Conservation (phyloP, 768 basidiomycete species). For the Boletus fagicola region DNA sequence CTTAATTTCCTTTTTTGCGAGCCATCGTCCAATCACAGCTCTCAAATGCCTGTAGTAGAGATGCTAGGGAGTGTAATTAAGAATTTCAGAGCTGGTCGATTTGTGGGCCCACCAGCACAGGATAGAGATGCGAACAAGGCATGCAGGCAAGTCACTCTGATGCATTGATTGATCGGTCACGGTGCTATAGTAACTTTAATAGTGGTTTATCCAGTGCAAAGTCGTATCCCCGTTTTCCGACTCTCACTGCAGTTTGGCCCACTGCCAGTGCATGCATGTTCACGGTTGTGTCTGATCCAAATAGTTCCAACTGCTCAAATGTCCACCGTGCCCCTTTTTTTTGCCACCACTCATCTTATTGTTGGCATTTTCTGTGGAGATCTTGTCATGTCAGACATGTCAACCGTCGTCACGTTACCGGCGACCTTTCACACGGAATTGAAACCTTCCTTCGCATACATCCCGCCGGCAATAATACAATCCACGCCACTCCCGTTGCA, state of each 20-base stretch:
- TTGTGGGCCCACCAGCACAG: neutral
- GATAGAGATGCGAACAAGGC: neutral
- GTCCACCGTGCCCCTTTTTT: neutral
- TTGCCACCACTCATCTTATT: neutral
- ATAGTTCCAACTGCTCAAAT: neutral
- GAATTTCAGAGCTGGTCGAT: neutral
- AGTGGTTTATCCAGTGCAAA: too few relatives aligned
- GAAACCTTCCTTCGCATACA: neutral
- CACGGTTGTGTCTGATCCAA: too few relatives aligned
- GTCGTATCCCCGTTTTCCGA: neutral
- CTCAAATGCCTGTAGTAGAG: too few relatives aligned
- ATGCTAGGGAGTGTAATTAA: too few relatives aligned
- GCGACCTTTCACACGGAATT: neutral
- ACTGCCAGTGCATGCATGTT: too few relatives aligned
- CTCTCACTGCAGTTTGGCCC: neutral
- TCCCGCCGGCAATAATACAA: neutral
- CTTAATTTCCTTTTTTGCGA: too few relatives aligned
- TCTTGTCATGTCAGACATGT: neutral
- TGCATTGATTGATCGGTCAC: too few relatives aligned
- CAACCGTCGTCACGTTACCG: neutral
- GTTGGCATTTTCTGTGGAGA: conserved; percentile 6
- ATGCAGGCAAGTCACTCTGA: too few relatives aligned
- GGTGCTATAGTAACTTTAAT: too few relatives aligned
- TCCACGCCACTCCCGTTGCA: neutral
- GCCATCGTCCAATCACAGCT: too few relatives aligned